phyloP scores from a whole-genome alignment of 192 early-diverging fungal genomes.

The Funneliformis geosporum region DNA sequence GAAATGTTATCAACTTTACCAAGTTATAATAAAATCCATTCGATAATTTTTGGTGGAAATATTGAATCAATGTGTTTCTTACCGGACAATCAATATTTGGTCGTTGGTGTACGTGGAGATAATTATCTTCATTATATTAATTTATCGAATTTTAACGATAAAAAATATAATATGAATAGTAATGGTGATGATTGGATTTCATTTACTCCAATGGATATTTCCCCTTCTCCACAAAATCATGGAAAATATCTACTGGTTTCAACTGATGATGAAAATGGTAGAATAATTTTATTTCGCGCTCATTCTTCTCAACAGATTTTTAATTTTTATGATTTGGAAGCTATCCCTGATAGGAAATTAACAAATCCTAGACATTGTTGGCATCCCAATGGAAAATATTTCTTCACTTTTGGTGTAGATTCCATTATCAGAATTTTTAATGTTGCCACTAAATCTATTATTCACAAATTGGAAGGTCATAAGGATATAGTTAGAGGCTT shows the following conservation, averaged over 20 bases:
- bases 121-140: slow-evolving; percentile 72
- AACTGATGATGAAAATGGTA: slow-evolving; percentile 68
- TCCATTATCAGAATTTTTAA: slow-evolving; percentile 58
- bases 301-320: slow-evolving; percentile 51
- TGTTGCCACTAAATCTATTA: slow-evolving; percentile 47
- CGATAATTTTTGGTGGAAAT: slow-evolving; percentile 55
- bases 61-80: slow-evolving; percentile 71
- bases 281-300: slow-evolving; percentile 62
- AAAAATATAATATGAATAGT: slow-evolving; percentile 70
- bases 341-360: slow-evolving; percentile 54
- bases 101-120: slow-evolving; percentile 70
- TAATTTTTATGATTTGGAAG: slow-evolving; percentile 58
- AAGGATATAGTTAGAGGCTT: slow-evolving; percentile 53
- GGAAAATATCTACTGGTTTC: slow-evolving; percentile 61
- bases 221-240: slow-evolving; percentile 52
- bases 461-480: slow-evolving; percentile 59
- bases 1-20: slow-evolving; percentile 15
- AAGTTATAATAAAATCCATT: slow-evolving; percentile 29
- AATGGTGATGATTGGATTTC: slow-evolving; percentile 84
- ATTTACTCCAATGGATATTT: slow-evolving; percentile 74
- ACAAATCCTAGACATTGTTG: slow-evolving; percentile 66
- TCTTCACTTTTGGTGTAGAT: slow-evolving; percentile 67
- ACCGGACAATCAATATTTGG: slow-evolving; percentile 38
- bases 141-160: slow-evolving; percentile 10
- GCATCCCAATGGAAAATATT: slow-evolving; percentile 58